These are phyloP conservation scores for Ulota crispa DNA, from an alignment of 225 moss, liverwort and hornwort species.

Conservation along the genomic window DNA sequence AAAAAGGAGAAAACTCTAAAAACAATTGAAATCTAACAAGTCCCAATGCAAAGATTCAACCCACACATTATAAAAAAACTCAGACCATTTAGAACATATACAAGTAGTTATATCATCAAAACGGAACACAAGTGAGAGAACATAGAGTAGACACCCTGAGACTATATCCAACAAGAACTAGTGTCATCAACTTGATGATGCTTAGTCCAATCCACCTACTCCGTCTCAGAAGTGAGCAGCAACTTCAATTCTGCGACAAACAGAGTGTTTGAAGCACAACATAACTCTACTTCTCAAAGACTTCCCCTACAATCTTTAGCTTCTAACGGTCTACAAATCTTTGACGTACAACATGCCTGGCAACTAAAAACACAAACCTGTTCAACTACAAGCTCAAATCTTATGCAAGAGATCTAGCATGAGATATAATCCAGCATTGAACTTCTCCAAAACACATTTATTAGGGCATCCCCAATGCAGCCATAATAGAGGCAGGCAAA, in stretches of 20 bases:
- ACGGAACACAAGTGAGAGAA: conserved; percentile 3
- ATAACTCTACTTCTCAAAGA: not conserved
- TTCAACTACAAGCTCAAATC: not conserved
- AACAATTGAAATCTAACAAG: too few relatives aligned
- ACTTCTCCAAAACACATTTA: not conserved
- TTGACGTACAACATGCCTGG: conserved; percentile 26
- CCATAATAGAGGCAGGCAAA: too few relatives aligned
- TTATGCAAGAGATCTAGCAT: not conserved
- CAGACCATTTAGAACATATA: not conserved
- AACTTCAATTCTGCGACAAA: not conserved
- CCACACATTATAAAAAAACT: fast-evolving
- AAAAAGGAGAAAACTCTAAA: too few relatives aligned
- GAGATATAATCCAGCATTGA: not conserved
- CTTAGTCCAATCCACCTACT: conserved; percentile 3
- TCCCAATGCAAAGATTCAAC: too few relatives aligned
- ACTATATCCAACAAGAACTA: not conserved
- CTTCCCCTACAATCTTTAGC: not conserved
- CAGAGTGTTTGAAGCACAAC: not conserved
- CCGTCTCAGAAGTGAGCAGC: not conserved
- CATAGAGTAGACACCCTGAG: conserved; percentile 7
- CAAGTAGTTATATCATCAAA: conserved; percentile 5
- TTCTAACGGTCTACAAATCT: not conserved
- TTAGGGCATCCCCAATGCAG: too few relatives aligned
- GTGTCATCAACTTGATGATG: conserved; percentile 7
- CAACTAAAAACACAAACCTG: conserved; percentile 20